Base-by-base conservation (phyloP, 371 early-diverging fungal species). In the Apophysomyces variabilis region DNA sequence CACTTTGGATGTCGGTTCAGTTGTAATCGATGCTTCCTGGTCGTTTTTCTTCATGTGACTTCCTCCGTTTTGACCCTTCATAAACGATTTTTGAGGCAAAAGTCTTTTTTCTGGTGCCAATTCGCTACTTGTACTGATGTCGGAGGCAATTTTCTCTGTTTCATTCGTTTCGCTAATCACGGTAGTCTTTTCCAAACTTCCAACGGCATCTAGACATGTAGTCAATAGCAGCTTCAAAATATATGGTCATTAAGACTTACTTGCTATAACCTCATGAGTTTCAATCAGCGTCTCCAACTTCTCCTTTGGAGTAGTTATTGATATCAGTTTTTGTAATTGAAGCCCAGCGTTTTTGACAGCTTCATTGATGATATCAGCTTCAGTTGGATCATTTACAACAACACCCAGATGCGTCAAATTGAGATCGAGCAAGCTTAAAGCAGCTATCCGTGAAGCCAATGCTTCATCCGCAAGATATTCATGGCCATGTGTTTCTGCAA, bases 361-460 rank as follows among this genome's bases (percentile, higher is more conserved):
- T 1, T 66, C 61, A 3, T 82, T 73, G n/a, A 84, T 75, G 14
- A 72, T 71, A 1, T 70, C 75, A 0, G 66, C 67, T 35, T 85
- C 80, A n/a, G 74, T 70, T 1, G 72, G 70, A 46, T 79, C 73
- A 18, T 76, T 71, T 12, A 82, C 66, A 6, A 78, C 68, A 18
- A 90, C 82, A 0, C 90, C 90, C 50, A 91, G 65, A 61, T 91
- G 88, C 0, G 73, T 76, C 36, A 89, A 67, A 7, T 78, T 70
- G 36, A 91, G 64, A 16, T 87, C 90, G 12, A 89, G 70, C 43
- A 89, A 64, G 57, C 88, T 89, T 12, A 91, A 69, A n/a, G 91
- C 91, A 3, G 89, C 89, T 41, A 90, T 88, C 41, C 88, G 85
- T 61, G 89, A 88, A 47, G 85, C 87, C 12, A 90, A 66, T 46